These are phyloP conservation scores for Mortierella sp. DNA, from an alignment of 371 early-diverging fungal genomes.

Conservation along the genomic window DNA sequence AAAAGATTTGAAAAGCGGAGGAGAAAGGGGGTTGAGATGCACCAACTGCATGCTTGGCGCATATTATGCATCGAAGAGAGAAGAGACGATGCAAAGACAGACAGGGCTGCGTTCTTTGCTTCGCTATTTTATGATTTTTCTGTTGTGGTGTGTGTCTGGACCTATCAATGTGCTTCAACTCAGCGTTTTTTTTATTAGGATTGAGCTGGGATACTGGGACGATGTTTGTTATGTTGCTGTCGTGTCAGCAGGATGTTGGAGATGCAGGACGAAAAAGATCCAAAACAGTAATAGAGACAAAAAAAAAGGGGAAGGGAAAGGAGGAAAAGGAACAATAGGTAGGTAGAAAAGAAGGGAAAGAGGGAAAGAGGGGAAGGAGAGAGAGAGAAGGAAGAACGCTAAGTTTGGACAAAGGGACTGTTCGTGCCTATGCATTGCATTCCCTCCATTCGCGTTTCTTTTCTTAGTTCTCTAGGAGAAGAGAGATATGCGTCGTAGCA, in stretches of 20 bases:
- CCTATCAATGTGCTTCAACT: not conserved
- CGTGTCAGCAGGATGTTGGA: slow-evolving; percentile 15
- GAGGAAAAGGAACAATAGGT: not conserved
- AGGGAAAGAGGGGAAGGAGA: not conserved
- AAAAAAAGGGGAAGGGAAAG: not conserved
- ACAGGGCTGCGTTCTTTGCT: slow-evolving; percentile 5
- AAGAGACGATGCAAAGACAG: not conserved
- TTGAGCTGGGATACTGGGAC: not conserved
- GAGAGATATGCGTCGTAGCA: not conserved
- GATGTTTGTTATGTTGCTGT: not conserved
- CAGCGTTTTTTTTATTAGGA: not conserved
- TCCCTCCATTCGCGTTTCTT: not conserved
- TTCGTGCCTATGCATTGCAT: not conserved
- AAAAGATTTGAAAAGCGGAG: not conserved
- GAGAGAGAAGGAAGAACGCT: not conserved
- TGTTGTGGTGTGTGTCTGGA: not conserved
- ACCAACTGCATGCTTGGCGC: not conserved
- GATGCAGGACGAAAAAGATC: slow-evolving; percentile 14
- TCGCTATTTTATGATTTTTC: no score
- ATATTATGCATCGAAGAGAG: slow-evolving; percentile 9
- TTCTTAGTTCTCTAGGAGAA: not conserved
- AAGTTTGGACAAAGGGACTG: not conserved
- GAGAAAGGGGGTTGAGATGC: slow-evolving; percentile 4
- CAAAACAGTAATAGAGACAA: not conserved
- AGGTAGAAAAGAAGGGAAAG: not conserved